Base-by-base conservation (phyloP, 805 yeast species). In the Vanderwaltozyma polyspora region DNA sequence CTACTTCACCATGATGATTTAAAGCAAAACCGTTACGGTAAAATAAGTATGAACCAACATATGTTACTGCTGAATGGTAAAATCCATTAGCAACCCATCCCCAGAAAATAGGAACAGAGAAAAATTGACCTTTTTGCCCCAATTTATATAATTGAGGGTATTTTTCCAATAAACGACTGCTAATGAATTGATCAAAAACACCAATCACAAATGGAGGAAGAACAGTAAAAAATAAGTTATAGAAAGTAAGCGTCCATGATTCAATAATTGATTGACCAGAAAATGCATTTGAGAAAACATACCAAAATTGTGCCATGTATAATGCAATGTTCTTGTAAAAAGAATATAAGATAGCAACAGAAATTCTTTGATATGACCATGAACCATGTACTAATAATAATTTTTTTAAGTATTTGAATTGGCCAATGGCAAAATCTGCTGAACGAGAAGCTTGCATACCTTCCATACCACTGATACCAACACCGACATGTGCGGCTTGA, bases 391-490 rank as follows among this genome's bases (percentile, higher is more conserved):
- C 98, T 29, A 91, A 66, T 29, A 91, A 62, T 36, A 91, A 62
- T 55, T 83, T 86, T 49, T 76, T 74, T 62, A 91, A 67, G 56
- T 74, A 91, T 55, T 78, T 78, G 70, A 91, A 91, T 57, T 91
- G 97, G 0, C 95, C 97, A 58, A 93, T 85, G 1, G 97, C 86
- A 40, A 91, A 76, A 66, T 91, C 99, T 0, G 99, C 97, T 57
- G 94, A 79, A 57, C 99, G 72, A 0, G 98, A 96, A 9, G 98
- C 98, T 60, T 91, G 99, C 85, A 87, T 86, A 46, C 99, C 99
- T 63, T 91, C 99, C 89, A 86, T 80, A 44, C 99, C 99, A 60
- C 94, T 83, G 42, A 91, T 93, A 55, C 99, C 99, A 17, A 91
- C 95, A 42, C 99, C 99, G 34, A 91, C 95, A 58, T 91, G 97